A percentile compares a stretch with the other conserved stretches of the same genome.
Evolutionary conservation across 768 basidiomycete genomes (phyloP).

Genomic region (Tricholoma sp.): DNA sequence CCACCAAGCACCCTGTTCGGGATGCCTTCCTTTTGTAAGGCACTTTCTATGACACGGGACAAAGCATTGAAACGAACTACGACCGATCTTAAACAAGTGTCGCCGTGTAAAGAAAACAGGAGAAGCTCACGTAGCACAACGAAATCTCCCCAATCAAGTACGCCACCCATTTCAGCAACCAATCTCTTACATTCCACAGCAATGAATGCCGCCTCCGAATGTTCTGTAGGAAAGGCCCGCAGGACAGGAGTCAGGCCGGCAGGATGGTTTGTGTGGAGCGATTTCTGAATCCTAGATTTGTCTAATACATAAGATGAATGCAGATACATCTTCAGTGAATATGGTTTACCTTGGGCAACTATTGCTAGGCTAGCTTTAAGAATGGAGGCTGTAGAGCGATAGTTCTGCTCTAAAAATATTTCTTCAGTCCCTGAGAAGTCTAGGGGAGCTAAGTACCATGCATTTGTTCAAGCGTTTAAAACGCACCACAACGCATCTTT

Average conservation of each 20-base stretch:
- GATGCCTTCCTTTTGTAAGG: conserved; percentile 74
- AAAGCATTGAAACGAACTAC: conserved; percentile 79
- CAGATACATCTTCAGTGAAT: neutral
- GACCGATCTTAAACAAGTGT: neutral
- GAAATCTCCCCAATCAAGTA: conserved; percentile 72
- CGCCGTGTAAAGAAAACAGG: neutral
- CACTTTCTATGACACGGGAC: conserved; percentile 69
- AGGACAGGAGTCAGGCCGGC: conserved; percentile 57
- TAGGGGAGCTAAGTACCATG: conserved; percentile 17
- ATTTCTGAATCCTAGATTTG: conserved; percentile 69
- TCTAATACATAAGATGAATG: conserved; percentile 38
- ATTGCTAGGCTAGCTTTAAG: conserved; percentile 70
- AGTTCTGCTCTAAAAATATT: conserved; percentile 81
- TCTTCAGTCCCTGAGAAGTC: conserved; percentile 64
- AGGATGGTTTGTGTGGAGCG: conserved; percentile 64
- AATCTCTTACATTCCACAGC: conserved; percentile 72
- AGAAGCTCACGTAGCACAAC: conserved; percentile 63
- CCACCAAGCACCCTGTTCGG: conserved; percentile 74
- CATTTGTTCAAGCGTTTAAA: no score
- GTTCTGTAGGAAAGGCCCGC: conserved; percentile 44
- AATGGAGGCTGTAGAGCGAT: conserved; percentile 78
- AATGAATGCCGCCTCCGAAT: conserved; percentile 65
- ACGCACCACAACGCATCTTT: conserved; percentile 61
- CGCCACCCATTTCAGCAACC: conserved; percentile 65
- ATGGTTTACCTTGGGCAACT: conserved; percentile 66